phyloP scores from a whole-genome alignment of 2,329 filamentous ascomycete genomes.

The Tolypocladium ophioglossoides region DNA sequence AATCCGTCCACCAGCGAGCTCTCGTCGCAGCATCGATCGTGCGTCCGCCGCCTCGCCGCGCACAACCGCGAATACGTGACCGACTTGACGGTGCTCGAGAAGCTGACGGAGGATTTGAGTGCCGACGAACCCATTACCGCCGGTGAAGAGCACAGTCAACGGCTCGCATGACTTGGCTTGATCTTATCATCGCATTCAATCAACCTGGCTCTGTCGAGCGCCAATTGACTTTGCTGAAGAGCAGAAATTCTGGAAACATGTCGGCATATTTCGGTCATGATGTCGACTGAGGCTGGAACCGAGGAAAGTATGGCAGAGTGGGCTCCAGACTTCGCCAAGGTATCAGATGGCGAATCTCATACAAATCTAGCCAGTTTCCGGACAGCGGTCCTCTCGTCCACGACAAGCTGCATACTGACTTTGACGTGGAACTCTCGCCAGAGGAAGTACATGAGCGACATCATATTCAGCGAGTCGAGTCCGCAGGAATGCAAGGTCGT shows the following conservation, averaged over 20 bases:
- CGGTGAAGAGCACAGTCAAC: constrained; percentile 4
- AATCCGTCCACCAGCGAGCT: constrained; percentile 4
- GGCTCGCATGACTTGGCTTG: neutral
- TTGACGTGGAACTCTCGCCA: neutral
- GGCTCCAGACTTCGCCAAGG: neutral
- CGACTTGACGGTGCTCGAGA: constrained; percentile 1
- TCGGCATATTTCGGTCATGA: neutral
- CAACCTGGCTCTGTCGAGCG: too few species aligned
- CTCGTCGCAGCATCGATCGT: constrained; percentile 2
- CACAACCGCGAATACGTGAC: constrained; percentile 2
- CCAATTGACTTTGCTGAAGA: neutral
- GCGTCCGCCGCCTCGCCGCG: constrained; percentile 1
- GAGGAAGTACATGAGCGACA: constrained; percentile 4
- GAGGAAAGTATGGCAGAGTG: neutral
- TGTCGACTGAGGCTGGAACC: neutral
- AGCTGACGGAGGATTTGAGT: constrained; percentile 5
- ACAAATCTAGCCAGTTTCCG: constrained; percentile 1
- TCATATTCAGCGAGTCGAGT: constrained; percentile 4
- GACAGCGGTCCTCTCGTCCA: constrained; percentile 1
- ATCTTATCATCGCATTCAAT: neutral
- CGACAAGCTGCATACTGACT: constrained; percentile 1
- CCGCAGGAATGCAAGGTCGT: constrained; percentile 1
- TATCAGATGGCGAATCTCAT: neutral
- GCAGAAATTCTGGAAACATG: neutral
- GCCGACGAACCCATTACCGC: constrained; percentile 5